These are phyloP conservation scores for Eragrostis curvula DNA, from an alignment of 176 grass and related monocot species.

Conservation along the genomic window DNA sequence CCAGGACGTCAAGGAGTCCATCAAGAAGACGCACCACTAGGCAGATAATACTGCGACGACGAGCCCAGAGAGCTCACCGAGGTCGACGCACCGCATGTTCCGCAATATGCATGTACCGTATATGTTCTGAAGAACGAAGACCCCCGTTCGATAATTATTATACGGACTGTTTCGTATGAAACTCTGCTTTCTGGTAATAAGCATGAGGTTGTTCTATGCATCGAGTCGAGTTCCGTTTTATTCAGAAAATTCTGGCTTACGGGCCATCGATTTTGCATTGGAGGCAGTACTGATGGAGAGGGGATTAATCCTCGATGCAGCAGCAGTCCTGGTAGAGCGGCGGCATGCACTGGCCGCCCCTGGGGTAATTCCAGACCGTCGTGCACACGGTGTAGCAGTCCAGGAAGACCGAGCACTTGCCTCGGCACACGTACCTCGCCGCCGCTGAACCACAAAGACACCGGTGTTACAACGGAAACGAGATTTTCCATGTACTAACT, in stretches of 20 bases:
- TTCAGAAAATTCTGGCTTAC: background rate
- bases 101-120: background rate
- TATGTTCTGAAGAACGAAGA: background rate
- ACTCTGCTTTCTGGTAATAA: background rate
- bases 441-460: no score
- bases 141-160: background rate
- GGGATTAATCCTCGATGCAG: background rate
- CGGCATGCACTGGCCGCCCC: slow-evolving; percentile 43
- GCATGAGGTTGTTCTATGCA: background rate
- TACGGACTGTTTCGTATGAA: background rate
- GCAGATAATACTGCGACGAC: background rate
- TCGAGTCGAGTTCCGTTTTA: background rate
- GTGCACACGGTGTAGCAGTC: no score
- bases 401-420: no score
- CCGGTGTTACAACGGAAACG: no score
- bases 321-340: slow-evolving; percentile 47
- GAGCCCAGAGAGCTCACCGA: no score
- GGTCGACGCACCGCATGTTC: no score
- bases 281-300: no score
- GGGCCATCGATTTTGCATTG: background rate
- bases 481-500: no score
- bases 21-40: slow-evolving; percentile 10
- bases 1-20: slow-evolving; percentile 10
- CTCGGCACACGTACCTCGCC: no score
- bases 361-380: slow-evolving; percentile 13